A percentile compares a stretch with the other conserved stretches of the same genome.
Evolutionary conservation across 208 protist genomes (phyloP).

Genomic region (Phytomonas francai): DNA sequence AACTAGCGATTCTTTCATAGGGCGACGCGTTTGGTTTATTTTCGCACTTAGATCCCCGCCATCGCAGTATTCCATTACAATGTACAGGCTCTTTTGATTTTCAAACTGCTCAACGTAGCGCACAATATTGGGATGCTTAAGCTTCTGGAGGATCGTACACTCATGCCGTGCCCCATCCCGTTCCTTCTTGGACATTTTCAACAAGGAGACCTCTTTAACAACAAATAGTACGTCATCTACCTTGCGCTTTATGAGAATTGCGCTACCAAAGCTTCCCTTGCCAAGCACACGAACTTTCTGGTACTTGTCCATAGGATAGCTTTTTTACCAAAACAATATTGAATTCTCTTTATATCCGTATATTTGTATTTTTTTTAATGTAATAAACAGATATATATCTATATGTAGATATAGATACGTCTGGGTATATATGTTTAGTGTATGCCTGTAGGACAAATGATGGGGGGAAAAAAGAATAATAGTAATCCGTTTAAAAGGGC

Average conservation of each 20-base stretch:
- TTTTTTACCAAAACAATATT: conserved; percentile 4
- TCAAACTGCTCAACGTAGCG: conserved; percentile 91
- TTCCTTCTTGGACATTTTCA: conserved; percentile 81
- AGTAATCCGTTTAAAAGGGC: conserved; percentile 1
- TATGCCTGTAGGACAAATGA: background rate
- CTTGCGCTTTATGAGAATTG: conserved; percentile 87
- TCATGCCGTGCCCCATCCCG: conserved; percentile 85
- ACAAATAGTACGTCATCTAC: conserved; percentile 78
- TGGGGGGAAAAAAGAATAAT: conserved; percentile 9
- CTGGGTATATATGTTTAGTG: conserved; percentile 2
- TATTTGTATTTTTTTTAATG: background rate
- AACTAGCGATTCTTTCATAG: conserved; percentile 75
- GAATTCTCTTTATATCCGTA: background rate
- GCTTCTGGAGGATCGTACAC: conserved; percentile 73
- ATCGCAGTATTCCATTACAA: conserved; percentile 93
- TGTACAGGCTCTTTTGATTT: conserved; percentile 82
- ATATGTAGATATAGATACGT: background rate
- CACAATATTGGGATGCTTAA: conserved; percentile 90
- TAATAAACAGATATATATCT: conserved; percentile 4
- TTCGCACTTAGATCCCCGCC: conserved; percentile 75
- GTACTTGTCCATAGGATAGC: conserved; percentile 85
- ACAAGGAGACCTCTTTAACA: conserved; percentile 87
- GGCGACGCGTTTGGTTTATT: conserved; percentile 47
- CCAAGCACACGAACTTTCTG: conserved; percentile 82
- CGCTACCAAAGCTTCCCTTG: conserved; percentile 90